phyloP scores from a whole-genome alignment of 768 basidiomycete species.

The Clathrus columnatus region DNA sequence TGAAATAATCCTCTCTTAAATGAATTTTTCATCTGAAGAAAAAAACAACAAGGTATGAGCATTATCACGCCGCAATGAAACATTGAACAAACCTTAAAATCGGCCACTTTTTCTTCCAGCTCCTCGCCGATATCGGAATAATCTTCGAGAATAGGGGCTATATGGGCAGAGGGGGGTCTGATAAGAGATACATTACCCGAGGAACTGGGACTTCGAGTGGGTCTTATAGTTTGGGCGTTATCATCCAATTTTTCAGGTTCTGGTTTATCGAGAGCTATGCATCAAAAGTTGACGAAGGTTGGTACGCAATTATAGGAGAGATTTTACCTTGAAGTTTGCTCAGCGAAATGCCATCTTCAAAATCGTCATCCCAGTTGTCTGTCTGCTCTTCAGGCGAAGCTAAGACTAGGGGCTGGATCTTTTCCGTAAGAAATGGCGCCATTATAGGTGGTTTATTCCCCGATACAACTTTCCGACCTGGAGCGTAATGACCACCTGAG shows the following conservation, averaged over 20 bases:
- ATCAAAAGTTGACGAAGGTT: not conserved
- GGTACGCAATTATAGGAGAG: slow-evolving; percentile 1
- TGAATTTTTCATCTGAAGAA: slow-evolving; percentile 55
- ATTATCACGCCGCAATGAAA: not conserved
- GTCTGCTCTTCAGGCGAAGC: slow-evolving; percentile 78
- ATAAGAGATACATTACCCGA: slow-evolving; percentile 36
- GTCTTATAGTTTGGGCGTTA: slow-evolving; percentile 73
- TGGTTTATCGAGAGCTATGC: slow-evolving; percentile 54
- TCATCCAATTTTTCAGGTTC: slow-evolving; percentile 50
- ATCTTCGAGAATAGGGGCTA: slow-evolving; percentile 74
- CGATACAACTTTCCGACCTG: slow-evolving; percentile 19
- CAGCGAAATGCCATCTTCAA: slow-evolving; percentile 86
- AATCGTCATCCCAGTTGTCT: slow-evolving; percentile 98
- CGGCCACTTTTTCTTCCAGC: slow-evolving; percentile 70
- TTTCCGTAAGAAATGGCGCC: slow-evolving; percentile 28
- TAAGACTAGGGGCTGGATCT: slow-evolving; percentile 46
- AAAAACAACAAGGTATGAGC: not conserved
- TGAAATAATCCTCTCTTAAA: slow-evolving; percentile 72
- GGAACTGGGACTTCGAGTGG: slow-evolving; percentile 51
- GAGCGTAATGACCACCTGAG: slow-evolving; percentile 19
- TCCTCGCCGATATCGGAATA: slow-evolving; percentile 75
- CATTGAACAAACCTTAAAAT: slow-evolving; percentile 57
- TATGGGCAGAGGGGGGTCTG: slow-evolving; percentile 51
- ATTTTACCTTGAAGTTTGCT: slow-evolving; percentile 64
- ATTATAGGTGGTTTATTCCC: slow-evolving; percentile 5